Evolutionary conservation across 2,329 filamentous ascomycete genomes (phyloP).

Genomic region (Phaeosphaeria sp.): DNA sequence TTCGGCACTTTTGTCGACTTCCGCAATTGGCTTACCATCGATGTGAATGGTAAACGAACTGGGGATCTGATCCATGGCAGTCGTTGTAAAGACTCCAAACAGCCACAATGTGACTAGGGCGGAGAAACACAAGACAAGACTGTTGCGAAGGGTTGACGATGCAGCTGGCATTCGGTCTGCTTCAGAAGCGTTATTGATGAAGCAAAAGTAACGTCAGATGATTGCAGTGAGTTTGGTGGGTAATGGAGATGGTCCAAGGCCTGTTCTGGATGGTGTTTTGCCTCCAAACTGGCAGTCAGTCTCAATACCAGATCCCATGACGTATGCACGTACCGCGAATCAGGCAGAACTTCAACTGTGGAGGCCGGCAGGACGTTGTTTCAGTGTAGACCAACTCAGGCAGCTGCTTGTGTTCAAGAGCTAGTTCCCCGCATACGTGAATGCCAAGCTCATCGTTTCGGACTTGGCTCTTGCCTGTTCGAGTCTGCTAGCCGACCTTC

Average conservation of each 20-base stretch:
- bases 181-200: background rate
- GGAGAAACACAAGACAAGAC: constrained; percentile 2
- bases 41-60: constrained; percentile 29
- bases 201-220: background rate
- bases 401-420: background rate
- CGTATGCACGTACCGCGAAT: background rate
- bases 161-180: constrained; percentile 1
- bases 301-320: background rate
- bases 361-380: no score
- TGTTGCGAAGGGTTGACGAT: background rate
- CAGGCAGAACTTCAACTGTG: background rate
- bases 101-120: constrained; percentile 9
- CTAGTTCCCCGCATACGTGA: background rate
- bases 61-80: constrained; percentile 23
- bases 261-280: background rate
- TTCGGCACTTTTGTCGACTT: constrained; percentile 13
- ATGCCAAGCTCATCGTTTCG: background rate
- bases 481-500: constrained; percentile 1
- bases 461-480: constrained; percentile 10
- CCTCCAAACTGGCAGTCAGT: background rate
- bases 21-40: constrained; percentile 25
- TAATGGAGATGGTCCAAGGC: background rate
- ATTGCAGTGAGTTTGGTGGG: background rate
- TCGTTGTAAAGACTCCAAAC: constrained; percentile 7
- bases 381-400: constrained; percentile 1